Percentiles rank a stretch among this genome's conserved stretches.
Conservation (phyloP, 1,139 yeast species). For the Kurtzmaniella quercitrusa region DNA sequence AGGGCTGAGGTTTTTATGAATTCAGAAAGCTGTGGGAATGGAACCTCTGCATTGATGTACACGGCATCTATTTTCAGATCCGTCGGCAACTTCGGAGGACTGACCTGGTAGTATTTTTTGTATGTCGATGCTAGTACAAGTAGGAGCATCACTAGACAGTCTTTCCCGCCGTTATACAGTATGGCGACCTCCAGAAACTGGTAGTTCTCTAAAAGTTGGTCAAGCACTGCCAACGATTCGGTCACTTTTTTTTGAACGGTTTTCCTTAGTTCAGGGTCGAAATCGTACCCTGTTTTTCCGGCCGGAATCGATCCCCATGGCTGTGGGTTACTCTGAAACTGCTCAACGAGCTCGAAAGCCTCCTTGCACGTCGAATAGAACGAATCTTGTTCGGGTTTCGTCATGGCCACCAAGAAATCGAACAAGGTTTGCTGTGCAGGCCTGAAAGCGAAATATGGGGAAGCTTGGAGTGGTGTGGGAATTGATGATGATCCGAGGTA, state of each 20-base stretch:
- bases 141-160: slow-evolving; percentile 78
- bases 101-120: slow-evolving; percentile 17
- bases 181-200: slow-evolving; percentile 58
- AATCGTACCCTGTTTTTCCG: slow-evolving; percentile 17
- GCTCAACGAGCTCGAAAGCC: slow-evolving; percentile 29
- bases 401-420: not conserved
- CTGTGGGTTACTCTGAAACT: slow-evolving; percentile 26
- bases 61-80: slow-evolving; percentile 50
- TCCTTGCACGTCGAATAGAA: slow-evolving; percentile 22
- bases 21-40: slow-evolving; percentile 55
- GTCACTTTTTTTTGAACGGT: slow-evolving; percentile 28
- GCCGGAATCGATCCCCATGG: slow-evolving; percentile 24
- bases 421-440: not conserved
- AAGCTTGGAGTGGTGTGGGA: not conserved
- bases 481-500: too few species aligned
- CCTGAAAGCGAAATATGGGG: not conserved
- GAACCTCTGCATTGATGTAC: slow-evolving; percentile 64
- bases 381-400: not conserved
- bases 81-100: slow-evolving; percentile 14
- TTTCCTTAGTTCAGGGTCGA: slow-evolving; percentile 19
- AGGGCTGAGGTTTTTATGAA: slow-evolving; percentile 42
- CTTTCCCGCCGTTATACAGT: slow-evolving; percentile 89
- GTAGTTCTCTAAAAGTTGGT: slow-evolving; percentile 27
- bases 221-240: slow-evolving; percentile 28
- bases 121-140: slow-evolving; percentile 59